Conservation (phyloP, 1,139 yeast genomes). For the Saccharomyces hybrid region DNA sequence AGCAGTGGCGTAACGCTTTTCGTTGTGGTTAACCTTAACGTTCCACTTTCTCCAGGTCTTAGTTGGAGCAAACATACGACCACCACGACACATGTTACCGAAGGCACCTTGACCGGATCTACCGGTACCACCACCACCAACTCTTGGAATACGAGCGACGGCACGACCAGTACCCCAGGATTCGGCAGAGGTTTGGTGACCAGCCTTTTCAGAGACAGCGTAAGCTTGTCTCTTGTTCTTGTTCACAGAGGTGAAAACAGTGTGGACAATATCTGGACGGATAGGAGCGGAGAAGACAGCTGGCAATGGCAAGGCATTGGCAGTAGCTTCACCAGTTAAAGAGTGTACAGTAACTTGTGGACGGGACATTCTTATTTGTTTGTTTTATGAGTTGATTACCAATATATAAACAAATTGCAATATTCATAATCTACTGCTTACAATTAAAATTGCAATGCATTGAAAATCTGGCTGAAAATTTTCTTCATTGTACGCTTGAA, state of each 20-base stretch:
- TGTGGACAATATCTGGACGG: slow-evolving; percentile 98
- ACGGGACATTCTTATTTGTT: slow-evolving; percentile 54
- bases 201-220: slow-evolving; percentile 98
- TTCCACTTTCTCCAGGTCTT: slow-evolving; percentile 99
- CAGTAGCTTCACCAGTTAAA: slow-evolving; percentile 79
- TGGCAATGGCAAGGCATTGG: slow-evolving; percentile 86
- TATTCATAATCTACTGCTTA: background rate
- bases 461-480: too few relatives aligned
- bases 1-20: slow-evolving; percentile 99
- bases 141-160: slow-evolving; percentile 99
- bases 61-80: slow-evolving; percentile 99
- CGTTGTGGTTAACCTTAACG: slow-evolving; percentile 99
- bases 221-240: slow-evolving; percentile 99
- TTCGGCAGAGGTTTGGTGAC: slow-evolving; percentile 99
- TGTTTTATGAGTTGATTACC: too few relatives aligned
- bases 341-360: slow-evolving; percentile 97
- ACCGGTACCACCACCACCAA: slow-evolving; percentile 99
- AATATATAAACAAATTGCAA: too few relatives aligned
- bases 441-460: too few relatives aligned
- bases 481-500: too few relatives aligned
- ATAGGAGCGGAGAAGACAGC: slow-evolving; percentile 99
- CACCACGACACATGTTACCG: slow-evolving; percentile 99
- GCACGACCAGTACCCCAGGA: slow-evolving; percentile 99
- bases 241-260: slow-evolving; percentile 97
- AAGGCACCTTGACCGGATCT: slow-evolving; percentile 99